Evolutionary conservation across 177 flowering plant genomes (phyloP).

Genomic region (Vitis hybrid): DNA sequence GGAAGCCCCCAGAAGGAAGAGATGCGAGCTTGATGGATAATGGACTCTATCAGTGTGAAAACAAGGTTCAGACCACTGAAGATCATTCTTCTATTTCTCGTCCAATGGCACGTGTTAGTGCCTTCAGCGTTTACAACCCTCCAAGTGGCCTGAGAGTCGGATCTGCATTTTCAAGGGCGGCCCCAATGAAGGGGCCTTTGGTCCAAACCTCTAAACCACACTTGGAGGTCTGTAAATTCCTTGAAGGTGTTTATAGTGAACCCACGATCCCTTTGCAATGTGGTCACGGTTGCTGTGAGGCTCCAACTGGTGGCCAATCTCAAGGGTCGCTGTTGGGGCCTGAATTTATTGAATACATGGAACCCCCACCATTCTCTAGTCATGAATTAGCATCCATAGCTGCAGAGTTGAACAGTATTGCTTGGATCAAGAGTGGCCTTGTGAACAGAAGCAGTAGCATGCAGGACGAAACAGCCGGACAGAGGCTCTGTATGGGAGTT

Average conservation of each 20-base stretch:
- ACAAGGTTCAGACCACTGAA: slow-evolving; percentile 10
- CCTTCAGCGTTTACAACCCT: slow-evolving; percentile 40
- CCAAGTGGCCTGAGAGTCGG: slow-evolving; percentile 8
- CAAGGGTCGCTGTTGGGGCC: slow-evolving; percentile 46
- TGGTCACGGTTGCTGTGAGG: slow-evolving; percentile 46
- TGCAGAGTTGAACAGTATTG: slow-evolving; percentile 74
- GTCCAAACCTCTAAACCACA: slow-evolving; percentile 27
- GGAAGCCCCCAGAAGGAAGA: slow-evolving; percentile 30
- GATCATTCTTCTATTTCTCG: slow-evolving; percentile 28
- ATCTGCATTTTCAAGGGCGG: slow-evolving; percentile 14
- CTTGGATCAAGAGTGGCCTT: slow-evolving; percentile 82
- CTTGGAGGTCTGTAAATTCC: slow-evolving; percentile 20
- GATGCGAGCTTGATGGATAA: slow-evolving; percentile 25
- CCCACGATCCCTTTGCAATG: slow-evolving; percentile 37
- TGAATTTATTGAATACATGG: slow-evolving; percentile 52
- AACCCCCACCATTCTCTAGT: slow-evolving; percentile 31
- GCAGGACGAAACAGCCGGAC: slow-evolving; percentile 16
- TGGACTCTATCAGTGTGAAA: slow-evolving; percentile 12
- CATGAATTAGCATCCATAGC: slow-evolving; percentile 70
- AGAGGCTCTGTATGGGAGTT: slow-evolving; percentile 18
- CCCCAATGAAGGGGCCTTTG: slow-evolving; percentile 31
- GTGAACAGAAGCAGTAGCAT: slow-evolving; percentile 27
- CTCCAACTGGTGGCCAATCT: slow-evolving; percentile 12
- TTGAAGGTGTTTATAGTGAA: slow-evolving; percentile 29
- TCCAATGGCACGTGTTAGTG: slow-evolving; percentile 56